Conservation (phyloP, 805 yeast genomes). For the Scheffersomyces lignosus region DNA sequence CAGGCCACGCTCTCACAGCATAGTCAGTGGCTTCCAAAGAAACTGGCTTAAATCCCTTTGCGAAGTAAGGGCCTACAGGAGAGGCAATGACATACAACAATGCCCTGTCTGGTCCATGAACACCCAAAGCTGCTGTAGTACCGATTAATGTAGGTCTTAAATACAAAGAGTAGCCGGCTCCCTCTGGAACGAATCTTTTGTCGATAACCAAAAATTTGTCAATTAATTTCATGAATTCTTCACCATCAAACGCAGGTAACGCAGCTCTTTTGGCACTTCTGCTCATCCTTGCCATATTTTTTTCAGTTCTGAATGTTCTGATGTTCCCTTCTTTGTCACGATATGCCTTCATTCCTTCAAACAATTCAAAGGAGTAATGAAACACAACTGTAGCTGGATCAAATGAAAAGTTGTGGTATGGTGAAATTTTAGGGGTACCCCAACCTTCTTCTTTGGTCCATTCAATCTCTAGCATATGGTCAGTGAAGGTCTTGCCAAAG, state of each 20-base stretch:
- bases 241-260: conserved; percentile 27
- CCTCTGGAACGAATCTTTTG: conserved; percentile 23
- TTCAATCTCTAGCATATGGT: conserved; percentile 30
- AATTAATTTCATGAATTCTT: conserved; percentile 24
- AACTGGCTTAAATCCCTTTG: conserved; percentile 96
- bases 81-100: conserved; percentile 26
- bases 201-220: conserved; percentile 22
- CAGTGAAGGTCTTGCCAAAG: conserved; percentile 28
- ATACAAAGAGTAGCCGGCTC: conserved; percentile 28
- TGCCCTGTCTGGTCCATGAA: conserved; percentile 22
- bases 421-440: conserved; percentile 25
- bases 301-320: conserved; percentile 26
- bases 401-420: conserved; percentile 25
- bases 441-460: conserved; percentile 28
- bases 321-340: conserved; percentile 19
- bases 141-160: conserved; percentile 31
- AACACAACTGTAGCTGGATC: conserved; percentile 28
- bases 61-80: conserved; percentile 41
- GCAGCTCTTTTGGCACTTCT: conserved; percentile 23
- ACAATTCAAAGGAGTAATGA: conserved; percentile 30
- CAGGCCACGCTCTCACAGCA: conserved; percentile 99
- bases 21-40: conserved; percentile 91
- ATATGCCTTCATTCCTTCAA: conserved; percentile 34
- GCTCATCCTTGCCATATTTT: conserved; percentile 29
- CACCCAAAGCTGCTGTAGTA: conserved; percentile 24